phyloP scores from a whole-genome alignment of 2,329 filamentous ascomycete genomes.

The Pseudogymnoascus sp. region DNA sequence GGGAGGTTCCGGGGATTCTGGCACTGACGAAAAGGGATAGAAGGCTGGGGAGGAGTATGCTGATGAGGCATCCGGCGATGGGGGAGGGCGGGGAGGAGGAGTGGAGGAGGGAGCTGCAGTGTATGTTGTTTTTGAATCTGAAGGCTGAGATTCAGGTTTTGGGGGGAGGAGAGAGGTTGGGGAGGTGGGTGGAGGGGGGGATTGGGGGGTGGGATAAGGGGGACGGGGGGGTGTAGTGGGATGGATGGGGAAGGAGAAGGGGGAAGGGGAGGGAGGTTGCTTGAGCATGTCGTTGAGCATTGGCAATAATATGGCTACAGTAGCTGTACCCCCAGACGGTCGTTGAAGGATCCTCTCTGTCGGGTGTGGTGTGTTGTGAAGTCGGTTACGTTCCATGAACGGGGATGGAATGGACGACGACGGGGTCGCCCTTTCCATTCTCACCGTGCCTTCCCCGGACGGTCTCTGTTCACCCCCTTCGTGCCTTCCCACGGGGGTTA shows the following conservation, averaged over 20 bases:
- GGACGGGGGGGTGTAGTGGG: not conserved
- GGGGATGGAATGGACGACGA: not conserved
- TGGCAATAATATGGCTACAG: not conserved
- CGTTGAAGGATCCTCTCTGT: not conserved
- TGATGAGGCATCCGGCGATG: constrained; percentile 35
- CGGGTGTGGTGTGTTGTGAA: not conserved
- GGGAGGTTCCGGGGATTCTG: constrained; percentile 34
- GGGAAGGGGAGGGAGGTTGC: not conserved
- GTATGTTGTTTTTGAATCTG: constrained; percentile 63
- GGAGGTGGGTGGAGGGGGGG: constrained; percentile 23
- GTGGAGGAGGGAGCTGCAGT: constrained; percentile 51
- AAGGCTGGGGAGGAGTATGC: constrained; percentile 43
- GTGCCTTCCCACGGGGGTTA: not conserved
- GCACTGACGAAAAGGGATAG: constrained; percentile 40
- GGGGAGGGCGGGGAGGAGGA: constrained; percentile 26
- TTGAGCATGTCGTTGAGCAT: not conserved
- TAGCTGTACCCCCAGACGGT: not conserved
- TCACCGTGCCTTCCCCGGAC: not conserved
- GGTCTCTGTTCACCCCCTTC: too few species aligned
- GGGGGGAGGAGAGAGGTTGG: constrained; percentile 33
- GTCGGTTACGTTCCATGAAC: not conserved
- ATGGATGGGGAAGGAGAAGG: not conserved
- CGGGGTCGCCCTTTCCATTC: not conserved
- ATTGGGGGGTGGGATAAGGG: not conserved
- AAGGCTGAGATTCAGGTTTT: constrained; percentile 73